phyloP scores from a whole-genome alignment of 176 grass and related monocot genomes.

The Lolium multiflorum region DNA sequence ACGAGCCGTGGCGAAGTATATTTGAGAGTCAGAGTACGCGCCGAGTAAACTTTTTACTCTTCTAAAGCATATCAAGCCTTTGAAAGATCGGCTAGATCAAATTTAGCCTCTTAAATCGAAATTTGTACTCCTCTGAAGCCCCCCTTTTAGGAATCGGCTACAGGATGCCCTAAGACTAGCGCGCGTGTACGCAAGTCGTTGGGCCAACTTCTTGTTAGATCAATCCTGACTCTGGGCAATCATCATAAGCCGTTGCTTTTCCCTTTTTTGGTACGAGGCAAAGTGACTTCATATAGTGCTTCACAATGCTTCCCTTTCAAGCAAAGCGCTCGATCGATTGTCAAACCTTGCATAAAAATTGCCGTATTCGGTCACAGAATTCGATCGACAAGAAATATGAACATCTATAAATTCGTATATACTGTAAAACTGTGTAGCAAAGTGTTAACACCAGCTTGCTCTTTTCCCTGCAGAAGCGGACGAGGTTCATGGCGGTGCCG shows the following conservation, averaged over 20 bases:
- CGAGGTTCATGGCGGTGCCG: constrained; percentile 72
- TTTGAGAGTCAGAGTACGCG: no score
- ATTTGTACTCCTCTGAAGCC: no score
- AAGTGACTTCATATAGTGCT: background rate
- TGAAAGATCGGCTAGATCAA: no score
- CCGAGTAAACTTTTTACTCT: no score
- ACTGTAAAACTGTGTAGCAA: no score
- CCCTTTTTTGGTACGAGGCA: background rate
- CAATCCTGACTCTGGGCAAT: constrained; percentile 10
- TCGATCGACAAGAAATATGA: no score
- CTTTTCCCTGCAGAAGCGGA: constrained; percentile 66
- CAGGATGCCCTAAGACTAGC: no score
- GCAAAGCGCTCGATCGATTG: background rate
- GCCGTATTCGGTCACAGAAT: background rate
- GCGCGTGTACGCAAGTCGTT: background rate
- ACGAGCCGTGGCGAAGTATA: no score
- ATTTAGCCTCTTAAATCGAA: no score
- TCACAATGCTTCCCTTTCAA: constrained; percentile 27
- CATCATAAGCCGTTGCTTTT: background rate
- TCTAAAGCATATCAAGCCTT: no score
- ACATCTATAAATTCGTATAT: no score
- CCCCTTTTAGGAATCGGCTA: no score
- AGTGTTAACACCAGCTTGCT: background rate
- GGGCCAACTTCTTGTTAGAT: background rate
- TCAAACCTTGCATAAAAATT: background rate